Evolutionary conservation across 495 filamentous ascomycete species (phyloP).

Genomic region (Penicillium argentinense): DNA sequence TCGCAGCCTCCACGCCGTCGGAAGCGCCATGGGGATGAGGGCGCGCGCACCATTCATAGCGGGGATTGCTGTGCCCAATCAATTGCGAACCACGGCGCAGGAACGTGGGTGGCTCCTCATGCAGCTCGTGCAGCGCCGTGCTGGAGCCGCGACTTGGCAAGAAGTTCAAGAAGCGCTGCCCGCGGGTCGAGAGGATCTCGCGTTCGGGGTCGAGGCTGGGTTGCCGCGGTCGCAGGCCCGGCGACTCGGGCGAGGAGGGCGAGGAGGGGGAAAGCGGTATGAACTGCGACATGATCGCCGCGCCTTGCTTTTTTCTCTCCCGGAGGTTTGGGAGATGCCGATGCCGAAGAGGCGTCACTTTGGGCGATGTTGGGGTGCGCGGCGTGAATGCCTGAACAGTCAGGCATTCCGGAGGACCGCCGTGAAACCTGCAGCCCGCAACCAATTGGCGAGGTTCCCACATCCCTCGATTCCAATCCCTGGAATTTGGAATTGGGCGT

Average conservation of each 20-base stretch:
- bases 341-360: too few species aligned
- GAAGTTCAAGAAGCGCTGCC: constrained; percentile 33
- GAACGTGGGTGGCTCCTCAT: constrained; percentile 16
- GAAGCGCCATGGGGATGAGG: neutral
- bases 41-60: constrained; percentile 37
- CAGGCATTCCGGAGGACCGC: too few species aligned
- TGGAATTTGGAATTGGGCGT: too few species aligned
- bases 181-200: constrained; percentile 39
- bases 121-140: constrained; percentile 19
- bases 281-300: too few species aligned
- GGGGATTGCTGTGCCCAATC: constrained; percentile 36
- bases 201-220: constrained; percentile 34
- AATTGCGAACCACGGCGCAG: constrained; percentile 26
- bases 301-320: too few species aligned
- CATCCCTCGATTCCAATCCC: too few species aligned
- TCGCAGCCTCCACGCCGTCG: neutral
- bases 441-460: too few species aligned
- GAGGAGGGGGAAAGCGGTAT: too few species aligned
- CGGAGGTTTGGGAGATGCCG: too few species aligned
- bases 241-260: constrained; percentile 18
- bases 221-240: constrained; percentile 24
- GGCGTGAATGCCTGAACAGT: too few species aligned
- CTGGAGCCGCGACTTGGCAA: constrained; percentile 30
- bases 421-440: too few species aligned
- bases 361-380: too few species aligned